phyloP scores from a whole-genome alignment of 164 flowering plant species.

The Kalanchoe fedtschenkoi region DNA sequence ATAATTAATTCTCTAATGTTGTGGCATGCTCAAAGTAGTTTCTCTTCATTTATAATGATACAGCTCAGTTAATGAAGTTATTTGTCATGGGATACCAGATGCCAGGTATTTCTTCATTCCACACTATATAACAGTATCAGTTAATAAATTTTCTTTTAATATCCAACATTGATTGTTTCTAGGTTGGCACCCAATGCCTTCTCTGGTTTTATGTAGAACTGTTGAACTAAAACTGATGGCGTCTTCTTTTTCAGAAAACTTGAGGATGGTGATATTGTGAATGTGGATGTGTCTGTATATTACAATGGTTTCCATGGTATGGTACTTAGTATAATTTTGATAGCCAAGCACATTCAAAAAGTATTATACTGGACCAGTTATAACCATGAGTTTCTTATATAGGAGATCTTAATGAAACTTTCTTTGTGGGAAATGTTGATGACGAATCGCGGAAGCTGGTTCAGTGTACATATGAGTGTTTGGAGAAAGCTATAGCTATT shows the following conservation, averaged over 20 bases:
- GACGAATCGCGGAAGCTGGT: conserved; percentile 73
- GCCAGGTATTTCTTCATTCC: conserved; percentile 44
- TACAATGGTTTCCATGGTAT: conserved; percentile 94
- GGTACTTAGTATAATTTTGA: conserved; percentile 6
- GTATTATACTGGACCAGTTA: background rate
- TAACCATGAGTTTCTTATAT: conserved; percentile 9
- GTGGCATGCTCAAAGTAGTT: conserved; percentile 2
- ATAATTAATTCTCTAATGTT: background rate
- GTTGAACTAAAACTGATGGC: background rate
- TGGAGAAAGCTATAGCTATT: conserved; percentile 91
- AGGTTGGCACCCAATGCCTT: background rate
- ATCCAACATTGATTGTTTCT: background rate
- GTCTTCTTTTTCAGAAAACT: conserved; percentile 45
- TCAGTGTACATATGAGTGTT: conserved; percentile 82
- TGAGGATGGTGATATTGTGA: conserved; percentile 96
- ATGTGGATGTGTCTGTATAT: conserved; percentile 86
- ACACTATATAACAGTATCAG: background rate
- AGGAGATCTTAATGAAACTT: conserved; percentile 97
- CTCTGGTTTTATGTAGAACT: background rate
- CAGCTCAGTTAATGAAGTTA: conserved; percentile 97
- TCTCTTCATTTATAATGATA: conserved; percentile 6
- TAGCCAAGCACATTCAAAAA: background rate
- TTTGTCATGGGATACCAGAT: conserved; percentile 99
- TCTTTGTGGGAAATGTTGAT: conserved; percentile 91
- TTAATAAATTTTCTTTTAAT: background rate